Evolutionary conservation across 2,329 filamentous ascomycete genomes (phyloP), one percentile per base, ranked within the genome.

Genomic region (Pseudovirgaria hyperparasitica): DNA sequence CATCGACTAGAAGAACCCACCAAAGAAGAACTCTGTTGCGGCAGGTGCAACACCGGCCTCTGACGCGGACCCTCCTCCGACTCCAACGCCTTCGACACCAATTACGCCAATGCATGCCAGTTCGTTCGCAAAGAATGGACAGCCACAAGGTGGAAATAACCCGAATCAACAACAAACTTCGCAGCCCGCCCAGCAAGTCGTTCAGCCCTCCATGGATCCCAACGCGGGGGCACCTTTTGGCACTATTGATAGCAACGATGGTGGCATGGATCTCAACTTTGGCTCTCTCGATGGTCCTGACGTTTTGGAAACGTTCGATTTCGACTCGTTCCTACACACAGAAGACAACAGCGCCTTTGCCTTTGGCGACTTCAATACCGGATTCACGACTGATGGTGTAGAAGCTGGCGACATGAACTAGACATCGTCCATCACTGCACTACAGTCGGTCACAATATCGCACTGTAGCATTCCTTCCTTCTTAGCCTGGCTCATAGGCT

Each of bases 251-350:
- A 39, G 42, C 30, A 52, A 57, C 28, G 53, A 51, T 29, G 30
- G 32, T 27, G 42, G 40, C 29, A 48, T 54, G 29, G 52, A 46
- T 23, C 43, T 60, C 29, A 52, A 54, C 29, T 55, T 62, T 34
- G 47, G 44, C 25, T 34, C 39, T 40, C 48, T 60, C 63, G 62
- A 61, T 58, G 50, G 67, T 58, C 31, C 66, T 67, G 61, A 84
- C 72, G 65, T 81, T 64, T 60, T 72, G 59, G 41, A 73, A 58
- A 54, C 66, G 66, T 76, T 77, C 46, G 71, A 77, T 48, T 77
- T 77, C 46, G 72, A 76, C 43, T 70, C 66, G 10, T 77, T 76
- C 56, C 56, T 77, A 27, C 71, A 75, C 41, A 70, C 65, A 16
- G 58, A 59, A 20, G 67, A 67, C 37, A 57, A 43, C 14, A 42